phyloP scores from a whole-genome alignment of 306 rosid genomes.

The Cicer bijugum region DNA sequence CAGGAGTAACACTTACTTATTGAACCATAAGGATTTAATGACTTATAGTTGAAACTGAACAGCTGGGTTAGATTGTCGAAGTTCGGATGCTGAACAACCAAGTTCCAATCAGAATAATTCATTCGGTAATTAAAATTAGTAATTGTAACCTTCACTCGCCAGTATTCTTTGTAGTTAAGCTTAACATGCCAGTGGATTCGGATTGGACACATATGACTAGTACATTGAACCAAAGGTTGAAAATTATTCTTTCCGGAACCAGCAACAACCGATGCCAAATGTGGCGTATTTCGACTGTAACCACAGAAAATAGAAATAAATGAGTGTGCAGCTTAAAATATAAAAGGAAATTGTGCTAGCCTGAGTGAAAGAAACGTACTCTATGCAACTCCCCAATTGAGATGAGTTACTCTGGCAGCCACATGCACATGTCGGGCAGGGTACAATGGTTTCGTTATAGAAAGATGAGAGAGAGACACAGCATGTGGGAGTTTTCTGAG shows the following conservation, averaged over 20 bases:
- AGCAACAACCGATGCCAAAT: constrained; percentile 74
- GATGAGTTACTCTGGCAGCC: constrained; percentile 67
- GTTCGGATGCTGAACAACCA: constrained; percentile 88
- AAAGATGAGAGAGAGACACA: constrained; percentile 89
- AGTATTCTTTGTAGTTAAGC: constrained; percentile 76
- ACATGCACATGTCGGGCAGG: constrained; percentile 80
- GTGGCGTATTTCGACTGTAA: constrained; percentile 63
- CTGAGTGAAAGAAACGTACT: constrained; percentile 53
- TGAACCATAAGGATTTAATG: constrained; percentile 69
- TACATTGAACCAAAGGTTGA: constrained; percentile 79
- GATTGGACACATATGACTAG: constrained; percentile 86
- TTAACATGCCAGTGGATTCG: constrained; percentile 94
- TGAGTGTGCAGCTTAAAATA: background rate
- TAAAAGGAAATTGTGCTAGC: constrained; percentile 19
- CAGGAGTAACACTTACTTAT: constrained; percentile 62
- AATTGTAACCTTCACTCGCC: constrained; percentile 83
- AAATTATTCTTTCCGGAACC: constrained; percentile 49
- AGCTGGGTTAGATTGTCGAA: constrained; percentile 75
- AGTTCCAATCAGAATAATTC: constrained; percentile 87
- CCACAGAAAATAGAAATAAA: constrained; percentile 30
- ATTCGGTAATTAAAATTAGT: constrained; percentile 80
- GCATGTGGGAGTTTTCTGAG: constrained; percentile 76
- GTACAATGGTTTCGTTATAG: constrained; percentile 74
- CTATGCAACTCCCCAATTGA: constrained; percentile 62
- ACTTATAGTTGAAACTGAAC: constrained; percentile 80